These are phyloP conservation scores for Nakaseomyces kungkrabaensis DNA, from an alignment of 1,139 yeast species.

Conservation along the genomic window DNA sequence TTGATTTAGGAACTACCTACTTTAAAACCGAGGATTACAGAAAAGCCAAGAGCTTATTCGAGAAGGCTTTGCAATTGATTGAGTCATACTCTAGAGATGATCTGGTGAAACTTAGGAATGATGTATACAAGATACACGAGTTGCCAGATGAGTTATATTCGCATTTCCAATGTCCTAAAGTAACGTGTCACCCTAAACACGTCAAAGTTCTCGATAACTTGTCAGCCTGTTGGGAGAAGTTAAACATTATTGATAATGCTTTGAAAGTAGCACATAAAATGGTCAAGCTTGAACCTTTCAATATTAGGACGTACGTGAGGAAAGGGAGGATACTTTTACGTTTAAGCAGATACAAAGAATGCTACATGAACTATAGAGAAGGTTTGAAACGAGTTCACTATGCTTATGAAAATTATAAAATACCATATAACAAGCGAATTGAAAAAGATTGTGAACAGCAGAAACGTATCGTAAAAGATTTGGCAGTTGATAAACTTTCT, in stretches of 20 bases:
- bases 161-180: conserved; percentile 6
- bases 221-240: conserved; percentile 51
- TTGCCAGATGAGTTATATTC: conserved; percentile 7
- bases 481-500: neutral
- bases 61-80: conserved; percentile 21
- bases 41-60: conserved; percentile 22
- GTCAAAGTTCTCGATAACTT: conserved; percentile 34
- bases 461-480: neutral
- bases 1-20: conserved; percentile 23
- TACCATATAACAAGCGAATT: conserved; percentile 13
- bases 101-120: conserved; percentile 11
- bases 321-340: conserved; percentile 37
- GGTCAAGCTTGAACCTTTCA: conserved; percentile 41
- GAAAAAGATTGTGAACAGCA: conserved; percentile 14
- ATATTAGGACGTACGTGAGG: conserved; percentile 52
- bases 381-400: conserved; percentile 32
- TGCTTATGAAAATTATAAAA: conserved; percentile 12
- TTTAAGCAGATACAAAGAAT: conserved; percentile 32
- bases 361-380: conserved; percentile 35
- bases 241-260: conserved; percentile 35
- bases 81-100: conserved; percentile 18
- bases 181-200: conserved; percentile 27
- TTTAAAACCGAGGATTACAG: conserved; percentile 20
- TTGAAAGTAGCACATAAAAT: conserved; percentile 37
- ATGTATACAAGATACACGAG: conserved; percentile 8